phyloP scores from a whole-genome alignment of 257 asterid species.

The Orobanche coerulescens region DNA sequence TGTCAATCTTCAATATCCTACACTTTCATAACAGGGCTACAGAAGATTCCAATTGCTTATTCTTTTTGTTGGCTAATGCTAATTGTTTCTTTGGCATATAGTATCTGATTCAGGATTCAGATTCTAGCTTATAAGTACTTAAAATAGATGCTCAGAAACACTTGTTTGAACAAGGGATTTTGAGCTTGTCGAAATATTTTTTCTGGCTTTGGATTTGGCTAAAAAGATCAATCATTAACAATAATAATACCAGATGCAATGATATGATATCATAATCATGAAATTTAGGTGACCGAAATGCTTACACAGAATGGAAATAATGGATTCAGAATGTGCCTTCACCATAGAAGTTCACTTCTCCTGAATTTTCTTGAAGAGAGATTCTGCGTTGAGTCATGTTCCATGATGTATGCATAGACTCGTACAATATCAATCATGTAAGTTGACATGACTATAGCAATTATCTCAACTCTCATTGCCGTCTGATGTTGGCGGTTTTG shows the following conservation, averaged over 20 bases:
- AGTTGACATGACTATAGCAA: too few relatives aligned
- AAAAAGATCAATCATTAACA: background rate
- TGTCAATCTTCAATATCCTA: conserved; percentile 13
- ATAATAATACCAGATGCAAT: conserved; percentile 10
- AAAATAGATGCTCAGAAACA: conserved; percentile 2
- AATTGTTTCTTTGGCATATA: conserved; percentile 1
- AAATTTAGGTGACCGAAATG: background rate
- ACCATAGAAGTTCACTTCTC: background rate
- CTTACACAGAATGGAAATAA: conserved; percentile 8
- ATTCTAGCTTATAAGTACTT: background rate
- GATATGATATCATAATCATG: conserved; percentile 10
- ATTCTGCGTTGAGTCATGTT: too few relatives aligned
- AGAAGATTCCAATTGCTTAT: conserved; percentile 16
- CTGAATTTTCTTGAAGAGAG: conserved; percentile 9
- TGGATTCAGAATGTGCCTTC: conserved; percentile 7
- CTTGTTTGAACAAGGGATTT: background rate
- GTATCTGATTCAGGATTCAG: conserved; percentile 16
- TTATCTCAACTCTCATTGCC: too few relatives aligned
- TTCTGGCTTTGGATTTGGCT: background rate
- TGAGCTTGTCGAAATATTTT: background rate
- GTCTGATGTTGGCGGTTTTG: too few relatives aligned
- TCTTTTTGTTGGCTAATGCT: conserved; percentile 11
- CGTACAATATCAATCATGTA: too few relatives aligned
- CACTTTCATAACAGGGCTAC: conserved; percentile 8
- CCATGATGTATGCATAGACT: too few relatives aligned